Evolutionary conservation across 371 early-diverging fungal species (phyloP).

Genomic region (Circinella umbellata): DNA sequence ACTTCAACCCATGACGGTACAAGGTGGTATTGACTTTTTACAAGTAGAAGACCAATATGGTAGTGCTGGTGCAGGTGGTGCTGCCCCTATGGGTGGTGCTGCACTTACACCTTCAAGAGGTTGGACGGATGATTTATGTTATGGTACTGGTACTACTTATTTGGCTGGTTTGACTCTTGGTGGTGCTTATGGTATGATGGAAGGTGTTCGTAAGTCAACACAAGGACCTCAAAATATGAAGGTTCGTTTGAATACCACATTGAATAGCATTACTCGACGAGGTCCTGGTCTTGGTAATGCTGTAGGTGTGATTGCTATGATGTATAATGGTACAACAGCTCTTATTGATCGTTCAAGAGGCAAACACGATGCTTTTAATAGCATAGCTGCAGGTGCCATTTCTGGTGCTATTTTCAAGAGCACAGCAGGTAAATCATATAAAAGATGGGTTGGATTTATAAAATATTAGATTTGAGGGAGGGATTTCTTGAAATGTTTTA

Average conservation of each 20-base stretch:
- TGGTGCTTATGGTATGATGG: conserved; percentile 81
- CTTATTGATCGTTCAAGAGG: conserved; percentile 69
- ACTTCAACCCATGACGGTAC: conserved; percentile 63
- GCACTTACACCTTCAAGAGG: conserved; percentile 76
- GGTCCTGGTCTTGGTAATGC: conserved; percentile 90
- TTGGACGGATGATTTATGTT: conserved; percentile 86
- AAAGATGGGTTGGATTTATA: neutral
- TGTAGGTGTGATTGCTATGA: conserved; percentile 81
- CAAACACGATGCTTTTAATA: conserved; percentile 68
- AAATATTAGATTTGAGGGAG: too few relatives aligned
- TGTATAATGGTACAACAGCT: conserved; percentile 80
- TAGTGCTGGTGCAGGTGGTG: conserved; percentile 26
- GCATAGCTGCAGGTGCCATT: conserved; percentile 75
- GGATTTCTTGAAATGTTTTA: too few relatives aligned
- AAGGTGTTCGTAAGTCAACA: conserved; percentile 72
- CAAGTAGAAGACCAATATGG: conserved; percentile 54
- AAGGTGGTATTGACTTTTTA: conserved; percentile 66
- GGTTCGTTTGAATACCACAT: conserved; percentile 81
- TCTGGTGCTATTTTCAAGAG: conserved; percentile 83
- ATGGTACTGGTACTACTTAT: conserved; percentile 86
- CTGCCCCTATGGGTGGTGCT: conserved; percentile 38
- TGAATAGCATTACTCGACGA: conserved; percentile 85
- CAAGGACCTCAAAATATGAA: conserved; percentile 61
- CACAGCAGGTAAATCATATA: conserved; percentile 52
- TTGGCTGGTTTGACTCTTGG: conserved; percentile 79